phyloP scores from a whole-genome alignment of 2,329 filamentous ascomycete genomes.

The Sporothrix brasiliensis region DNA sequence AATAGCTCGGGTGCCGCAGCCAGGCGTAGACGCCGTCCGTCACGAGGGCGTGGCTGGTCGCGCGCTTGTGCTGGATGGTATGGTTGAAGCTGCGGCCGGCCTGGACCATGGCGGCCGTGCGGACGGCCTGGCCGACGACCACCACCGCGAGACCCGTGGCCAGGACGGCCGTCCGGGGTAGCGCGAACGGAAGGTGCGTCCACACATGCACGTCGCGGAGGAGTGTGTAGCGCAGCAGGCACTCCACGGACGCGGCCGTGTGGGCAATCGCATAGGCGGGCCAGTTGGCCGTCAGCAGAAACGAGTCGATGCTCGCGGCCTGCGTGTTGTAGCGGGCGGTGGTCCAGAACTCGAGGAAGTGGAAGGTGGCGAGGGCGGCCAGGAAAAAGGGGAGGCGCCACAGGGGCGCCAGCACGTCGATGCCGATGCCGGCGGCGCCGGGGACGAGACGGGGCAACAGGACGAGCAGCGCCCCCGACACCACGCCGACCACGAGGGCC shows the following conservation, averaged over 20 bases:
- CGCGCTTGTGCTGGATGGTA: slow-evolving; percentile 71
- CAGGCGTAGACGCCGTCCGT: slow-evolving; percentile 76
- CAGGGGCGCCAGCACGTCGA: slow-evolving; percentile 50
- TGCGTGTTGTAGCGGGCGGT: slow-evolving; percentile 83
- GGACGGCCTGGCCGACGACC: slow-evolving; percentile 69
- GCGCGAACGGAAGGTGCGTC: slow-evolving; percentile 49
- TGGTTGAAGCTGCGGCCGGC: slow-evolving; percentile 93
- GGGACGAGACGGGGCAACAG: slow-evolving; percentile 10
- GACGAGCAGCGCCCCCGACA: slow-evolving; percentile 19
- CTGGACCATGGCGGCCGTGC: slow-evolving; percentile 84
- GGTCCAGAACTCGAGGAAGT: slow-evolving; percentile 95
- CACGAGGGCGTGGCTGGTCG: slow-evolving; percentile 74
- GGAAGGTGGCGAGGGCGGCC: slow-evolving; percentile 73
- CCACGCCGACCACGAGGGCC: slow-evolving; percentile 45
- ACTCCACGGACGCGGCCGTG: slow-evolving; percentile 71
- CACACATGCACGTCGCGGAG: slow-evolving; percentile 49
- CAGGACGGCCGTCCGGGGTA: slow-evolving; percentile 41
- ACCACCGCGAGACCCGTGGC: slow-evolving; percentile 66
- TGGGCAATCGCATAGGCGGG: slow-evolving; percentile 83
- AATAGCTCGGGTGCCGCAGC: slow-evolving; percentile 88
- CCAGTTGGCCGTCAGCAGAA: slow-evolving; percentile 84
- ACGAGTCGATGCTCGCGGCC: slow-evolving; percentile 71
- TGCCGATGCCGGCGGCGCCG: slow-evolving; percentile 39
- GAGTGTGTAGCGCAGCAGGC: slow-evolving; percentile 61
- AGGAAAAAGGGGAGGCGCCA: slow-evolving; percentile 71